A percentile compares a stretch with the other conserved stretches of the same genome.
Evolutionary conservation across 768 basidiomycete species (phyloP).

Genomic region (Termitomyces sp.): DNA sequence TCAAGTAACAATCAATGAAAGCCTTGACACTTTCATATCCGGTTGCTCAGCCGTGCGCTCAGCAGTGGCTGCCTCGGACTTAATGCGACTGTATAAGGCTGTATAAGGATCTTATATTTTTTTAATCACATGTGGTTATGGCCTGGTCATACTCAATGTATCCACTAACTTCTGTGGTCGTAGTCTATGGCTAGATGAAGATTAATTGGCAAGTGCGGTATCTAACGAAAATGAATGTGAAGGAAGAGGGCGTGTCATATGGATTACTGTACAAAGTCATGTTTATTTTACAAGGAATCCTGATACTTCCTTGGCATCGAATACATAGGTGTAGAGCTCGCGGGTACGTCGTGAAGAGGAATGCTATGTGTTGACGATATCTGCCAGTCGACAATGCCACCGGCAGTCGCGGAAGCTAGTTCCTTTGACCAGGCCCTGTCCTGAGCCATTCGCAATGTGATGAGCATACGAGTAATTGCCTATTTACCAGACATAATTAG

Average conservation of each 20-base stretch:
- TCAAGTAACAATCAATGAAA: not conserved
- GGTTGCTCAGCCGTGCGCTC: not conserved
- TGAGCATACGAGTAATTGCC: constrained; percentile 31
- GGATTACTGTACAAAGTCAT: constrained; percentile 7
- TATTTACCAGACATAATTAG: not conserved
- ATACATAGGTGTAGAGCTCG: constrained; percentile 11
- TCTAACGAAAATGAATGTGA: not conserved
- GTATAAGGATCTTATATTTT: not conserved
- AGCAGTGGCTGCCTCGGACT: no score
- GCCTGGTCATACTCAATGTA: not conserved
- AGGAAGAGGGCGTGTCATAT: no score
- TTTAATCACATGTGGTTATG: not conserved
- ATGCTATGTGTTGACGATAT: constrained; percentile 31
- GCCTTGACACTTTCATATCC: not conserved
- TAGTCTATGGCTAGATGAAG: not conserved
- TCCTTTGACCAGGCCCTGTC: constrained; percentile 33
- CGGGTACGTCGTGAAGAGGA: constrained; percentile 18
- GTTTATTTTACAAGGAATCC: constrained; percentile 6
- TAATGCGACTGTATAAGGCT: no score
- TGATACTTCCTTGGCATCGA: constrained; percentile 12
- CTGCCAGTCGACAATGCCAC: constrained; percentile 32
- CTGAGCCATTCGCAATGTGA: constrained; percentile 33
- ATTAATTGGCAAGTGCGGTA: not conserved
- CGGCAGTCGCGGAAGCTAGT: constrained; percentile 23
- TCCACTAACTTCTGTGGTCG: no score